These are phyloP conservation scores for Phytophthora pini DNA, from an alignment of 352 stramenopile species.

Conservation along the genomic window DNA sequence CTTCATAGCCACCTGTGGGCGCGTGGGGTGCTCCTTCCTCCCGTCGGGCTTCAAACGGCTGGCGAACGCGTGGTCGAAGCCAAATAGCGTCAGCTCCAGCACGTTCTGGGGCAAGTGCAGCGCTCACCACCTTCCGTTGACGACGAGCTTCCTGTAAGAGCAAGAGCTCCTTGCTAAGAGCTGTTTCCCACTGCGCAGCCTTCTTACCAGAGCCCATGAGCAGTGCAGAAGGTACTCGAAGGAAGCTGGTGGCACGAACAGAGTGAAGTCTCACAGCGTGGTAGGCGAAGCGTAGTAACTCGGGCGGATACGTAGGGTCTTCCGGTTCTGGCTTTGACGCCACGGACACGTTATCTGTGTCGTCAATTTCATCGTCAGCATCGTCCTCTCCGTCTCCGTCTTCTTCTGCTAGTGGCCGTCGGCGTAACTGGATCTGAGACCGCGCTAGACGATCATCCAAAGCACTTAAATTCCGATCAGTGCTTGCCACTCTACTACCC, in stretches of 20 bases:
- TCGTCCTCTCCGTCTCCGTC: slow-evolving; percentile 25
- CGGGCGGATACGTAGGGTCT: slow-evolving; percentile 30
- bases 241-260: slow-evolving; percentile 70
- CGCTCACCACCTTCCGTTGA: slow-evolving; percentile 40
- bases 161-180: slow-evolving; percentile 66
- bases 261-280: slow-evolving; percentile 57
- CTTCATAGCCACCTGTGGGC: slow-evolving; percentile 37
- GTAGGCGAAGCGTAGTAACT: slow-evolving; percentile 65
- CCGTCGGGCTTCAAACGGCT: slow-evolving; percentile 30
- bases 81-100: slow-evolving; percentile 37
- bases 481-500: slow-evolving; percentile 12
- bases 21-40: slow-evolving; percentile 19
- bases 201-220: slow-evolving; percentile 30
- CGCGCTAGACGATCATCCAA: slow-evolving; percentile 38
- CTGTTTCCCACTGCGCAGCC: slow-evolving; percentile 42
- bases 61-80: slow-evolving; percentile 38
- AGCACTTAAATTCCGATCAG: slow-evolving; percentile 38
- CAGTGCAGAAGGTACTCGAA: slow-evolving; percentile 52
- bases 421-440: slow-evolving; percentile 27
- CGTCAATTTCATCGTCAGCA: slow-evolving; percentile 20
- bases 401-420: slow-evolving; percentile 6
- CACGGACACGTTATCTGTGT: slow-evolving; percentile 8
- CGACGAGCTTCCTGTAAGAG: slow-evolving; percentile 59
- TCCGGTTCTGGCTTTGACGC: slow-evolving; percentile 10
- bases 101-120: slow-evolving; percentile 30